phyloP scores from a whole-genome alignment of 2,329 filamentous ascomycete species.

The Passalora sequoiae region DNA sequence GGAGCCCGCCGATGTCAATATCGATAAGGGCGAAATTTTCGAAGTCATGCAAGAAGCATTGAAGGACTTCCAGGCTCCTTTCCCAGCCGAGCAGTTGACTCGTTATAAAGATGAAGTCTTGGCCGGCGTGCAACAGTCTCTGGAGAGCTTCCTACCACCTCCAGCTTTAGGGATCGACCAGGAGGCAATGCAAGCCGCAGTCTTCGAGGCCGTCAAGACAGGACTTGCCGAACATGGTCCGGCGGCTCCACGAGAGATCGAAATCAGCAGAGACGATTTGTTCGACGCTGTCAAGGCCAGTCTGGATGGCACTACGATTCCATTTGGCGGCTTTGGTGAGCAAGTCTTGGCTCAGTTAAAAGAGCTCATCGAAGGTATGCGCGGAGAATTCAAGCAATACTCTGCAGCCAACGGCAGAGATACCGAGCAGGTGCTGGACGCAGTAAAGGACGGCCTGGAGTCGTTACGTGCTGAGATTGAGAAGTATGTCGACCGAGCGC shows the following conservation, averaged over 20 bases:
- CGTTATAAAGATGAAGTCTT: constrained; percentile 80
- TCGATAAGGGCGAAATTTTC: constrained; percentile 79
- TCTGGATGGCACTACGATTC: constrained; percentile 49
- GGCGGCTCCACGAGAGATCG: constrained; percentile 39
- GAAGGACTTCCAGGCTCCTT: constrained; percentile 65
- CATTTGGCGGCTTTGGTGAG: constrained; percentile 52
- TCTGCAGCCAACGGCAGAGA: constrained; percentile 72
- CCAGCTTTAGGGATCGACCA: constrained; percentile 38
- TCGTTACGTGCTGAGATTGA: constrained; percentile 76
- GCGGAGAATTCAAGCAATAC: constrained; percentile 68
- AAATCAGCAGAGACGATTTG: constrained; percentile 49
- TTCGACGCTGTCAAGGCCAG: constrained; percentile 56
- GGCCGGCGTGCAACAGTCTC: constrained; percentile 74
- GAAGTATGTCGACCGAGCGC: constrained; percentile 67
- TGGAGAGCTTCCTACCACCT: constrained; percentile 63
- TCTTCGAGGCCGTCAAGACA: constrained; percentile 56
- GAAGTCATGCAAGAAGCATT: constrained; percentile 80
- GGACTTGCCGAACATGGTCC: constrained; percentile 49
- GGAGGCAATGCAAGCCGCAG: constrained; percentile 49
- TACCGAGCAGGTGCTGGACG: constrained; percentile 82
- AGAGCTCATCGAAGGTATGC: constrained; percentile 56
- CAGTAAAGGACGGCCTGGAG: constrained; percentile 81
- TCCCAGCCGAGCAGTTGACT: constrained; percentile 57
- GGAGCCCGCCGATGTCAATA: constrained; percentile 49
- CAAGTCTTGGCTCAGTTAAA: constrained; percentile 58